These are phyloP conservation scores for Tetrahymena thermophila DNA, from an alignment of 73 alveolate species.

Conservation along the genomic window DNA sequence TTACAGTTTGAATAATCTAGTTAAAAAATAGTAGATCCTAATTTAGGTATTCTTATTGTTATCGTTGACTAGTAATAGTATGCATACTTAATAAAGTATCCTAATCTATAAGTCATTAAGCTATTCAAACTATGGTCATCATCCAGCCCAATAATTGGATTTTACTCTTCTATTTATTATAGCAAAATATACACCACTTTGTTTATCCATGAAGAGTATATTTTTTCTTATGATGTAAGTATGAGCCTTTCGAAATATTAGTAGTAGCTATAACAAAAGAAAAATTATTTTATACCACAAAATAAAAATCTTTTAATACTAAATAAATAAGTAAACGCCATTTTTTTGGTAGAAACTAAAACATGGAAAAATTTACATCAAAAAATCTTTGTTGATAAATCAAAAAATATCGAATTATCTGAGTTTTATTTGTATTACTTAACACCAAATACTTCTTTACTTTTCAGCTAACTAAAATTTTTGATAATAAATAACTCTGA, in stretches of 20 bases:
- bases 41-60: background rate
- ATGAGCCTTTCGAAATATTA: background rate
- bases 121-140: background rate
- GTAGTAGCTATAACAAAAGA: background rate
- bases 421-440: background rate
- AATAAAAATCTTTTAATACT: background rate
- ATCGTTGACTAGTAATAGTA: background rate
- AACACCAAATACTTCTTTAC: background rate
- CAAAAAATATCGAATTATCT: background rate
- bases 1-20: background rate
- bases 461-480: background rate
- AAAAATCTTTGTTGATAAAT: background rate
- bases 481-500: background rate
- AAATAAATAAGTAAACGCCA: background rate
- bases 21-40: background rate
- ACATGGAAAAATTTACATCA: background rate
- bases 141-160: background rate
- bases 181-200: background rate
- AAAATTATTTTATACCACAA: background rate
- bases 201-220: background rate
- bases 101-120: background rate
- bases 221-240: background rate
- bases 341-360: background rate
- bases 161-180: background rate
- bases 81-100: background rate